Evolutionary conservation across 2,329 filamentous ascomycete species (phyloP).

Genomic region (Saccharata proteae): DNA sequence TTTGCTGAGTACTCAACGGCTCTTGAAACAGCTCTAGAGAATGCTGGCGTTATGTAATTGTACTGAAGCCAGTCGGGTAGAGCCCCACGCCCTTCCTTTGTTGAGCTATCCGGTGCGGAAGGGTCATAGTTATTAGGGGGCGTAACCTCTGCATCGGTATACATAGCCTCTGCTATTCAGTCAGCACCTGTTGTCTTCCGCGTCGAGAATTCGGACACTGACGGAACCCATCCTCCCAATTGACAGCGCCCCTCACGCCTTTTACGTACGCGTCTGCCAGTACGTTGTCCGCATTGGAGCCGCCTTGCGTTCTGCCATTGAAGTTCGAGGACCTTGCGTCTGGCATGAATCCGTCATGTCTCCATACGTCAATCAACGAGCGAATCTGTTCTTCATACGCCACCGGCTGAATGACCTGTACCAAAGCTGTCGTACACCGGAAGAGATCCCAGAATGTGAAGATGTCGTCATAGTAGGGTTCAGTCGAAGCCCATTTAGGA

Average conservation of each 20-base stretch:
- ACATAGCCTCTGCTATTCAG: conserved; percentile 37
- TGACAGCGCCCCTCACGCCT: conserved; percentile 47
- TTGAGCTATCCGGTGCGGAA: conserved; percentile 46
- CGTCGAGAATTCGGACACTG: neutral
- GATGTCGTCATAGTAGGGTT: conserved; percentile 61
- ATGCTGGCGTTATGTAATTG: conserved; percentile 54
- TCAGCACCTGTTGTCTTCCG: neutral
- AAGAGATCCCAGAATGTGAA: conserved; percentile 58
- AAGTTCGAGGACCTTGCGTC: conserved; percentile 56
- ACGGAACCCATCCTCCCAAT: conserved; percentile 42
- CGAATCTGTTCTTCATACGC: conserved; percentile 55
- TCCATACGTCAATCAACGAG: conserved; percentile 56
- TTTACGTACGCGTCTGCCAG: conserved; percentile 63
- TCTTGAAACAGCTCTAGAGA: conserved; percentile 48
- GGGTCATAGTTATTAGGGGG: conserved; percentile 49
- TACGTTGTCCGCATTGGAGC: conserved; percentile 59
- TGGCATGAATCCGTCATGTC: conserved; percentile 51
- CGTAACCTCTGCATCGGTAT: conserved; percentile 52
- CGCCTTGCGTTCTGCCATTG: conserved; percentile 58
- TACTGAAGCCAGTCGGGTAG: conserved; percentile 54
- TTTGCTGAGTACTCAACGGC: conserved; percentile 58
- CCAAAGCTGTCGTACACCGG: conserved; percentile 51
- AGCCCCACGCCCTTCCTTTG: conserved; percentile 56
- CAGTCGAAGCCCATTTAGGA: conserved; percentile 48
- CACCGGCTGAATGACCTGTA: conserved; percentile 52